Evolutionary conservation across 2,329 filamentous ascomycete genomes (phyloP).

Genomic region (Diplodia corticola): DNA sequence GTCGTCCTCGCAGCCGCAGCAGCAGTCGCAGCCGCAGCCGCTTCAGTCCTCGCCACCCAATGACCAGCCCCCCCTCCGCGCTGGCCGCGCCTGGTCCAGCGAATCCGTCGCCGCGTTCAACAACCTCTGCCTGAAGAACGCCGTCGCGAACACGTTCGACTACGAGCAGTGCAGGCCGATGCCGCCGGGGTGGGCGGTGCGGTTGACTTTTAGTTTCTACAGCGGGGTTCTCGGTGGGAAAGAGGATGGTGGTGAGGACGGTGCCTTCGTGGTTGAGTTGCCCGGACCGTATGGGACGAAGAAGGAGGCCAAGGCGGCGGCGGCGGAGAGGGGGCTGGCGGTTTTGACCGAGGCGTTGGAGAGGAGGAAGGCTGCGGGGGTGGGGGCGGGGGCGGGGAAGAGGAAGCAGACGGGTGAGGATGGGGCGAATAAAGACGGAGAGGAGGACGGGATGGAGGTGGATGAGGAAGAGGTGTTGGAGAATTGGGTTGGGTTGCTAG

Average conservation of each 20-base stretch:
- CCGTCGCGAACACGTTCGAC: slow-evolving; percentile 5
- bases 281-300: slow-evolving; percentile 39
- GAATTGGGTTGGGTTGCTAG: slow-evolving; percentile 43
- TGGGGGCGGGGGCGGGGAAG: slow-evolving; percentile 9
- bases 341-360: slow-evolving; percentile 31
- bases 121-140: slow-evolving; percentile 23
- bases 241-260: slow-evolving; percentile 15
- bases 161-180: not conserved
- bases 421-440: slow-evolving; percentile 15
- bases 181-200: slow-evolving; percentile 29
- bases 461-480: slow-evolving; percentile 24
- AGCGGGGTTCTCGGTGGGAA: slow-evolving; percentile 19
- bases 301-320: slow-evolving; percentile 45
- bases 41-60: too few relatives aligned
- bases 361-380: slow-evolving; percentile 24
- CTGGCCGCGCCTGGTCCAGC: slow-evolving; percentile 5
- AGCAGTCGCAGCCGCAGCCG: not conserved
- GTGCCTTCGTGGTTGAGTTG: slow-evolving; percentile 28
- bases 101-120: slow-evolving; percentile 22
- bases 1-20: not conserved
- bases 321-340: slow-evolving; percentile 36
- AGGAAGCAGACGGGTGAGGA: slow-evolving; percentile 26
- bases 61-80: not conserved
- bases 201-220: slow-evolving; percentile 29
- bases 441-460: slow-evolving; percentile 17